A percentile compares a stretch with the other conserved stretches of the same genome.
These are phyloP conservation scores for Neospermospora avenae DNA, from an alignment of 2,329 filamentous ascomycete species.

Conservation along the genomic window DNA sequence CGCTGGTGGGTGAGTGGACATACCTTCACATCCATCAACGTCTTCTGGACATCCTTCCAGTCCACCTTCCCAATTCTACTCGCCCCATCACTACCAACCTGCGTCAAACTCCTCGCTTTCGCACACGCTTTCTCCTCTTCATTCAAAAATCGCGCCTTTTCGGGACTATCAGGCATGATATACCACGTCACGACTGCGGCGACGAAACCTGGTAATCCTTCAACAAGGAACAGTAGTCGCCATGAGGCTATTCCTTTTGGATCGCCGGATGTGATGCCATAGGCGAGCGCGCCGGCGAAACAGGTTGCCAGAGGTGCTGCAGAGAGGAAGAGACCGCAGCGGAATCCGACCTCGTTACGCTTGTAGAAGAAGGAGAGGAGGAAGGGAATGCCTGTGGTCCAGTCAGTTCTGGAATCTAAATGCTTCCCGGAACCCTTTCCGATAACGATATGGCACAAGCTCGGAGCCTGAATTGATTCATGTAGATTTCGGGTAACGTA, in stretches of 20 bases:
- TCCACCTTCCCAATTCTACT: slow-evolving; percentile 46
- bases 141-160: slow-evolving; percentile 48
- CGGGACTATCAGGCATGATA: slow-evolving; percentile 50
- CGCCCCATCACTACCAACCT: slow-evolving; percentile 48
- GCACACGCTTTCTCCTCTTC: slow-evolving; percentile 49
- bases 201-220: slow-evolving; percentile 58
- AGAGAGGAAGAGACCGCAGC: slow-evolving; percentile 67
- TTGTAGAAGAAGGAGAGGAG: slow-evolving; percentile 47
- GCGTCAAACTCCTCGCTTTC: slow-evolving; percentile 48
- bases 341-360: slow-evolving; percentile 61
- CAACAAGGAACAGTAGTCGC: slow-evolving; percentile 63
- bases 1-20: not conserved
- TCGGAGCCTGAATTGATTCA: too few relatives aligned
- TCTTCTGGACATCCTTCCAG: slow-evolving; percentile 45
- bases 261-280: slow-evolving; percentile 63
- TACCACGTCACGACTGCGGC: slow-evolving; percentile 54
- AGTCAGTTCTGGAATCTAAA: slow-evolving; percentile 39
- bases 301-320: slow-evolving; percentile 63
- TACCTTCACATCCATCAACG: slow-evolving; percentile 45
- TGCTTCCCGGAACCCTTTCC: slow-evolving; percentile 7
- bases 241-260: slow-evolving; percentile 49
- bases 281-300: slow-evolving; percentile 66
- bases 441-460: too few relatives aligned
- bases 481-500: too few relatives aligned
- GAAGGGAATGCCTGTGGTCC: slow-evolving; percentile 41